Evolutionary conservation across 1,139 yeast genomes (phyloP), one percentile per base, ranked within the genome.

Genomic region (Yamadazyma friedrichii): DNA sequence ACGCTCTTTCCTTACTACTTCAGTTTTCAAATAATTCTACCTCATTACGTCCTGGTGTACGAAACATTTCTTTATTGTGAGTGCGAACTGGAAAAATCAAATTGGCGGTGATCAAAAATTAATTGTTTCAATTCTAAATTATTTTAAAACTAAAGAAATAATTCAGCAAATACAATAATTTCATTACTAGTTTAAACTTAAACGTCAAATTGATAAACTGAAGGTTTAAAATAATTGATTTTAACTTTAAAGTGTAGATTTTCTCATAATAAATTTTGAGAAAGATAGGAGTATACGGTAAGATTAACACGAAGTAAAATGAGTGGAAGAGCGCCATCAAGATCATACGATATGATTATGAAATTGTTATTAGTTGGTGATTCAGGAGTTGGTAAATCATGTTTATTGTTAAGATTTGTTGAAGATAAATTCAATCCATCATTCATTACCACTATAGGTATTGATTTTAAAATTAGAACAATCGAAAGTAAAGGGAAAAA

Each of bases 391-490:
- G 98, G 98, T 39, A 93, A 93, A 64, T 91, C 98, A 37, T 93
- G 98, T 74, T 76, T 93, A 49, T 76, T 93, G 57, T 80, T 93
- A 51, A 82, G 98, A 60, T 93, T 93, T 67, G 96, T 93, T 49
- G 98, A 93, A 59, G 98, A 94, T 67, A 91, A 89, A 66, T 93
- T 91, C 73, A 93, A 91, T 56, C 97, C 98, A 15, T 82, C 94
- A 29, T 93, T 91, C 64, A 93, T 93, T 65, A 89, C 98, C 46
- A 93, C 98, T 40, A 93, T 93, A 58, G 98, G 98, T 42, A 93
- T 93, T 61, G 98, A 93, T 65, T 93, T 93, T 76, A 93, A 94
- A 71, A 91, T 94, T 63, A 85, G 97, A 66, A 91, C 98, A 32
- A 89, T 91, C 52, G 97, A 91, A 56, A 78, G 93, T 54, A 93